Evolutionary conservation across 2,329 filamentous ascomycete genomes (phyloP), one percentile per base, ranked within the genome.

Genomic region (Cladosporium sp.): DNA sequence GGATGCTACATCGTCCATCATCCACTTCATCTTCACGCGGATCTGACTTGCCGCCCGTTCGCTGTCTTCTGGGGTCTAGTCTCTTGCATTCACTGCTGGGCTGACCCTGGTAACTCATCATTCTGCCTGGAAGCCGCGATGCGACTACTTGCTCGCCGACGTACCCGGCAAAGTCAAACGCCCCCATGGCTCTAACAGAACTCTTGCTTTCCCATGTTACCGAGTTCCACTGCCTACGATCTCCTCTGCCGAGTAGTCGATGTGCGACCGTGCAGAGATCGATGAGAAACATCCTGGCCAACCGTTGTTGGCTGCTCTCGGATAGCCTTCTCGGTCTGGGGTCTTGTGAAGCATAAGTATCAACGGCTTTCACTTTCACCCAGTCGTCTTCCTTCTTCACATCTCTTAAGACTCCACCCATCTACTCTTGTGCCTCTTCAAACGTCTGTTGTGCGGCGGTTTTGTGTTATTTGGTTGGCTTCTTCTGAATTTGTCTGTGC

Each of bases 301-400:
- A 43, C 51, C 37, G 51, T 55, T 55, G 39, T 43, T 30, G 34
- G 54, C 42, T 49, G 50, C 9, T 56, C 42, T 56, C 34, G 28
- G 37, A 20, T 36, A n/a, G 40, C 11, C 17, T 47, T 39, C 20
- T 56, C 30, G 42, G 19, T 30, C 54, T 17, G 20, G 43, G 47
- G 19, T 45, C 14, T 17, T 17, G 45, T 19, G 34, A 58, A 51
- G 47, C 55, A 58, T 58, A 58, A 58, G 55, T 58, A 51, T 42
- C 20, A 52, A 15, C 34, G 7, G 19, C 28, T 12, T 19, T 25
- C 38, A 30, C 15, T 51, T 45, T 30, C 43, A 42, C 42, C 55
- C 55, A 58, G 55, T 58, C 55, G 55, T 52, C 40, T 52, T 58
- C 47, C 15, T 43, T 51, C 49, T 36, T 38, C 30, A 19, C 40